Base-by-base conservation (phyloP, 805 yeast genomes). In the Suhomyces prunicola region DNA sequence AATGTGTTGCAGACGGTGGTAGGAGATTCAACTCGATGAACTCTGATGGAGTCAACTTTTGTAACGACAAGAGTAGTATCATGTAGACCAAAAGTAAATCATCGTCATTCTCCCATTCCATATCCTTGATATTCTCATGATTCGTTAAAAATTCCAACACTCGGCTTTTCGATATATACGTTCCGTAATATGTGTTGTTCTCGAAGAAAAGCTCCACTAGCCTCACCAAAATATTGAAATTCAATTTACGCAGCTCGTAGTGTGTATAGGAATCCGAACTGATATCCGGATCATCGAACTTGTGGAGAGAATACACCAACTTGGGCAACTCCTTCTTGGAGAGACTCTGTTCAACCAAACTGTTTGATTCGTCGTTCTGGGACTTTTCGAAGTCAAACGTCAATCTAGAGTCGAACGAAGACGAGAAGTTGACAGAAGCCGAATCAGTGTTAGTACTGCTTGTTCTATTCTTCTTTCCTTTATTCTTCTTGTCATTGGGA, bases 41-140 rank as follows among this genome's bases (percentile, higher is more conserved):
- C 45, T 67, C 69, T 8, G 60, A 57, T 0, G 78, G 76, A 1
- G 71, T 67, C 31, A 70, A 59, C 50, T 71, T 70, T 48, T 74
- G 66, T 29, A 78, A 54, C n/a, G 76, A 61, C 4, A 78, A 63
- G 9, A 78, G 65, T 29, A 81, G 60, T 22, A 80, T 68, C 77
- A 78, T 76, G 42, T 75, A 68, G 23, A 79, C 63, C 31, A 79
- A 62, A 26, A 80, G 67, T 57, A 80, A 60, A 55, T 80, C 83
- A 58, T 79, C 82, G 52, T 77, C 81, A 54, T 74, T 66, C 48
- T 74, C 78, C 83, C 83, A 78, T 17, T 67, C 70, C 44, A 62
- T 57, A 44, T 69, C 72, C 6, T 64, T 62, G 40, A 69, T 62
- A 3, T 54, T 33, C 9, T 62, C 67, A 59, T 76, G 74, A 19